Percentiles rank a stretch among this genome's conserved stretches.
These are phyloP conservation scores for Nakazawaea populi DNA, from an alignment of 805 yeast genomes.

Conservation along the genomic window DNA sequence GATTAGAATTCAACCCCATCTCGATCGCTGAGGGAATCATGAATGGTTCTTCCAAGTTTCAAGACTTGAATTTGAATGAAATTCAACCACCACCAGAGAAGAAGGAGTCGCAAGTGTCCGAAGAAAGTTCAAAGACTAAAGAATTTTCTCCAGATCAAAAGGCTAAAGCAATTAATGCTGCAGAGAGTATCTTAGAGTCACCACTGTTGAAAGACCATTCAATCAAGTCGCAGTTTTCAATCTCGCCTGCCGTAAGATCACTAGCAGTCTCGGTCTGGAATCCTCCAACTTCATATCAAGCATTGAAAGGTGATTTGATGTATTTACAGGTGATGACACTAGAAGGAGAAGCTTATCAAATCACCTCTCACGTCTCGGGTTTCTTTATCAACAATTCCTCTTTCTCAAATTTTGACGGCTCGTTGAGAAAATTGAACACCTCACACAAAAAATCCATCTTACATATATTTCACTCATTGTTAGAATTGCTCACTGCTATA, in stretches of 20 bases:
- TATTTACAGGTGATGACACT: constrained; percentile 72
- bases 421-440: constrained; percentile 27
- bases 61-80: constrained; percentile 31
- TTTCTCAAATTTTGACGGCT: constrained; percentile 63
- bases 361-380: constrained; percentile 77
- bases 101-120: constrained; percentile 10
- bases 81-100: constrained; percentile 14
- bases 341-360: constrained; percentile 73
- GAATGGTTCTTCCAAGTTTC: constrained; percentile 48
- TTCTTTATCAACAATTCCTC: constrained; percentile 73
- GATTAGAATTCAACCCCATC: constrained; percentile 42
- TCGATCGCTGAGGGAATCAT: constrained; percentile 29
- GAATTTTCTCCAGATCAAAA: constrained; percentile 28
- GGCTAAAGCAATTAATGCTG: constrained; percentile 12
- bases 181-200: constrained; percentile 15
- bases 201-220: constrained; percentile 20
- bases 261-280: constrained; percentile 72
- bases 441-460: constrained; percentile 21
- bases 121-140: constrained; percentile 13
- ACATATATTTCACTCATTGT: constrained; percentile 44
- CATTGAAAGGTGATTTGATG: constrained; percentile 68
- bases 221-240: constrained; percentile 23
- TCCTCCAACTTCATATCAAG: constrained; percentile 67
- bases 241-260: constrained; percentile 48
- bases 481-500: constrained; percentile 52